Conservation (phyloP, 805 yeast species). For the Scheffersomyces amazonensis region DNA sequence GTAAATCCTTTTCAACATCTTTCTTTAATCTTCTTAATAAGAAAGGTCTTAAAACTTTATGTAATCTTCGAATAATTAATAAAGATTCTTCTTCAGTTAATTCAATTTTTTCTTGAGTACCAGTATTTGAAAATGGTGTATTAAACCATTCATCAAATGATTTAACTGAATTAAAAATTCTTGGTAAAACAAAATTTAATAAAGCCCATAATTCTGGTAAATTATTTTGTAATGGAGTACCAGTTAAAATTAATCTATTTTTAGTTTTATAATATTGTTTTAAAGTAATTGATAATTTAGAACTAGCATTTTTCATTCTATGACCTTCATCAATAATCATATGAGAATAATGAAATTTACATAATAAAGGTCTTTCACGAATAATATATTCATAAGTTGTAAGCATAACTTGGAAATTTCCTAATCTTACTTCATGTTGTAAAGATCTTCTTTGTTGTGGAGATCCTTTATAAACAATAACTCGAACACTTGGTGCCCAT, state of each 20-base stretch:
- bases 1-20: slow-evolving; percentile 84
- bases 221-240: slow-evolving; percentile 85
- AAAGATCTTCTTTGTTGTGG: slow-evolving; percentile 67
- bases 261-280: slow-evolving; percentile 71
- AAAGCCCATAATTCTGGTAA: slow-evolving; percentile 86
- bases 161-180: slow-evolving; percentile 80
- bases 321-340: slow-evolving; percentile 93
- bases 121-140: slow-evolving; percentile 84
- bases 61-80: slow-evolving; percentile 79
- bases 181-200: slow-evolving; percentile 77
- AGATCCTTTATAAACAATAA: slow-evolving; percentile 74
- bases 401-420: slow-evolving; percentile 71
- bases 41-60: slow-evolving; percentile 83
- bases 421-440: slow-evolving; percentile 61
- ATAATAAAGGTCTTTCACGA: slow-evolving; percentile 67
- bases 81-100: slow-evolving; percentile 84
- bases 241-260: slow-evolving; percentile 77
- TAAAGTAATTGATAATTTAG: slow-evolving; percentile 70
- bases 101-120: slow-evolving; percentile 76
- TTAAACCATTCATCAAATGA: slow-evolving; percentile 90
- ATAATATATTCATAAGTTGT: slow-evolving; percentile 83
- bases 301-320: slow-evolving; percentile 77
- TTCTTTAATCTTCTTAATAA: slow-evolving; percentile 78
- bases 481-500: slow-evolving; percentile 81
- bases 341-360: slow-evolving; percentile 74